Evolutionary conservation across 2,329 filamentous ascomycete species (phyloP).

Genomic region (Helminthosporium solani): DNA sequence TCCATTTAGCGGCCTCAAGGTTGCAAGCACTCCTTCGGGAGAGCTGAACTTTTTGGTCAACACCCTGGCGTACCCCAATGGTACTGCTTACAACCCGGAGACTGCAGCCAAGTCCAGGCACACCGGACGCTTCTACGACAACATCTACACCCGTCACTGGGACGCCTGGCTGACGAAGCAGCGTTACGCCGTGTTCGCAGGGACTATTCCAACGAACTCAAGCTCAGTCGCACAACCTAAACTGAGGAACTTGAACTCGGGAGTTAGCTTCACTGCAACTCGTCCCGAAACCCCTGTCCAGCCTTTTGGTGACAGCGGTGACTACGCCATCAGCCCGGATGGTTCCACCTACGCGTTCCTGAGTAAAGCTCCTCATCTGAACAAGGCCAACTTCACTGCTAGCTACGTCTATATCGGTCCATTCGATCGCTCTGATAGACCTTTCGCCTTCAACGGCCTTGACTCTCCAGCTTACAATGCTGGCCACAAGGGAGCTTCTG

Average conservation of each 20-base stretch:
- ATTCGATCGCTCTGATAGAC: constrained; percentile 57
- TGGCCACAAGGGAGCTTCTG: constrained; percentile 63
- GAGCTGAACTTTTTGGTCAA: constrained; percentile 52
- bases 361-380: constrained; percentile 70
- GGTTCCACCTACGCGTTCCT: constrained; percentile 66
- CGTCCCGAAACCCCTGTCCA: constrained; percentile 67
- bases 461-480: constrained; percentile 27
- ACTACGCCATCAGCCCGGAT: constrained; percentile 71
- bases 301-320: constrained; percentile 73
- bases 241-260: constrained; percentile 59
- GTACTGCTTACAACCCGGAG: constrained; percentile 67
- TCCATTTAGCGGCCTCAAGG: constrained; percentile 52
- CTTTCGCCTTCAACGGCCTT: constrained; percentile 38
- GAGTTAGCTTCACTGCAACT: constrained; percentile 56
- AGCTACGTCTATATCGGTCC: constrained; percentile 76
- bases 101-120: constrained; percentile 60
- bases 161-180: constrained; percentile 70
- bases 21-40: constrained; percentile 43
- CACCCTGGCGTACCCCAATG: constrained; percentile 66
- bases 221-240: constrained; percentile 33
- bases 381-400: constrained; percentile 75
- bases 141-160: constrained; percentile 79
- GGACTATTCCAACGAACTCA: constrained; percentile 51
- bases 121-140: constrained; percentile 69
- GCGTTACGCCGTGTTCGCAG: constrained; percentile 73